These are phyloP conservation scores for Sugiyamaella castrensis DNA, from an alignment of 1,139 yeast genomes.

Conservation along the genomic window DNA sequence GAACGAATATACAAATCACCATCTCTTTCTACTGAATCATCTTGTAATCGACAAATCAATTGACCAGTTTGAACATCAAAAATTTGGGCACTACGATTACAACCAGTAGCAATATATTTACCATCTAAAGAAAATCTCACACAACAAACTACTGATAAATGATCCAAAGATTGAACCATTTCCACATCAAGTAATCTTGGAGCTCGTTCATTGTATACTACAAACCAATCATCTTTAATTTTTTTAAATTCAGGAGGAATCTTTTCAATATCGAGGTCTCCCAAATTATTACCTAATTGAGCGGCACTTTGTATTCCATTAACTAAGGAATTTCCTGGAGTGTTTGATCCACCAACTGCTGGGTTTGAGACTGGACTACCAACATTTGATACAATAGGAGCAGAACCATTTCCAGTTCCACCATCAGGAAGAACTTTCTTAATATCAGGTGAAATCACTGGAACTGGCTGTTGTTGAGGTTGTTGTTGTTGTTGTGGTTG, in stretches of 20 bases:
- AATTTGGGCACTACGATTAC: conserved; percentile 94
- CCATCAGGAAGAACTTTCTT: conserved; percentile 10
- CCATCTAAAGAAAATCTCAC: conserved; percentile 93
- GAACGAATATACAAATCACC: conserved; percentile 90
- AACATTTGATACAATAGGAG: conserved; percentile 14
- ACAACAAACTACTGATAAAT: conserved; percentile 93
- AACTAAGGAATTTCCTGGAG: conserved; percentile 11
- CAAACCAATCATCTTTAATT: conserved; percentile 83
- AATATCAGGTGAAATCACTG: conserved; percentile 4
- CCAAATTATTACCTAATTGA: conserved; percentile 53
- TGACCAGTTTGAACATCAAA: conserved; percentile 92
- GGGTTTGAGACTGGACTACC: conserved; percentile 6
- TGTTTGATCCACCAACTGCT: not conserved
- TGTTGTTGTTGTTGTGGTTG: conserved; percentile 20
- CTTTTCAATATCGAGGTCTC: conserved; percentile 75
- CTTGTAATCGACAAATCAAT: conserved; percentile 79
- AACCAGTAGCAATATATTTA: conserved; percentile 91
- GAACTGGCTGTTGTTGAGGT: conserved; percentile 14
- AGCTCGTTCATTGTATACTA: conserved; percentile 86
- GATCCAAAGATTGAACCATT: conserved; percentile 84
- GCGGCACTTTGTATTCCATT: conserved; percentile 20
- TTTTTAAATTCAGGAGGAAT: conserved; percentile 79
- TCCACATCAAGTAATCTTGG: conserved; percentile 77
- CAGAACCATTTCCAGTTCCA: conserved; percentile 17
- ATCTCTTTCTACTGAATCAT: conserved; percentile 56